phyloP scores from a whole-genome alignment of 2,329 filamentous ascomycete species.

The Calonectria fujianensis region DNA sequence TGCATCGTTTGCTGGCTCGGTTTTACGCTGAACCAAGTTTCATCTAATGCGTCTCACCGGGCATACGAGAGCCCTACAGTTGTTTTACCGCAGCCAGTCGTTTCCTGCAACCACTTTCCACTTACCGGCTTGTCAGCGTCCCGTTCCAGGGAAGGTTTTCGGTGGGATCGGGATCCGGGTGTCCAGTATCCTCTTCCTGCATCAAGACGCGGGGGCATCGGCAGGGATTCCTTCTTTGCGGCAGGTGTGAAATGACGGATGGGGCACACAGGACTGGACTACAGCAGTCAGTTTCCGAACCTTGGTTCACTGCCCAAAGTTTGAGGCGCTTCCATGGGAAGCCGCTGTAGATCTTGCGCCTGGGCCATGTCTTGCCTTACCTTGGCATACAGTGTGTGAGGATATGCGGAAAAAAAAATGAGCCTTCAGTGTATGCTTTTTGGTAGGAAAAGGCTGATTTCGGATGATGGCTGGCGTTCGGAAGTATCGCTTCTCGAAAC shows the following conservation, averaged over 20 bases:
- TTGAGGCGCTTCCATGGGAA: conserved; percentile 38
- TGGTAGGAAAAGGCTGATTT: background rate
- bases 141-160: conserved; percentile 29
- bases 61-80: conserved; percentile 17
- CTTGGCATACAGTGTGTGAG: conserved; percentile 33
- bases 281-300: conserved; percentile 23
- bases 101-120: conserved; percentile 41
- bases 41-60: conserved; percentile 33
- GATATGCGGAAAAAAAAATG: conserved; percentile 24
- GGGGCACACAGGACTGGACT: conserved; percentile 24
- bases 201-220: conserved; percentile 28
- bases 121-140: conserved; percentile 26
- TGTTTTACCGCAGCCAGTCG: conserved; percentile 25
- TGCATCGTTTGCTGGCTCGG: conserved; percentile 28
- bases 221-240: conserved; percentile 30
- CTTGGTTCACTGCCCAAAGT: conserved; percentile 20
- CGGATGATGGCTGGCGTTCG: background rate
- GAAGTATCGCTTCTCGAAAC: background rate
- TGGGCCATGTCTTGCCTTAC: conserved; percentile 40
- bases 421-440: conserved; percentile 7
- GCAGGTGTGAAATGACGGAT: conserved; percentile 37
- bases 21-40: conserved; percentile 35
- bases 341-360: conserved; percentile 44
- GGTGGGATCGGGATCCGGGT: conserved; percentile 17
- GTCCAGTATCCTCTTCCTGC: conserved; percentile 11